phyloP scores from a whole-genome alignment of 352 stramenopile species.

The Pythium volutum region DNA sequence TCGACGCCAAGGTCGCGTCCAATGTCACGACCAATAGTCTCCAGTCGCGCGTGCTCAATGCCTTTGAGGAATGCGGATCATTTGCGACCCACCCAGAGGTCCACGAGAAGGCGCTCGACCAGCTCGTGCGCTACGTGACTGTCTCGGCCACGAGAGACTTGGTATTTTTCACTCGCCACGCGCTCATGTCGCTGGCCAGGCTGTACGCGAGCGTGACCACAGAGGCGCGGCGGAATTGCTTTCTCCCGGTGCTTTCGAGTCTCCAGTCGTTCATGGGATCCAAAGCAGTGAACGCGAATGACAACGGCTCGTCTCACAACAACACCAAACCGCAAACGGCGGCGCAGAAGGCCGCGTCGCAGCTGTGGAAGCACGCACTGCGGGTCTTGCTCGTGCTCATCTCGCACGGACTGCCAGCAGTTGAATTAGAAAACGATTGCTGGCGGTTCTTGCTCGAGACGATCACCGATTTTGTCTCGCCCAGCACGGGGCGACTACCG shows the following conservation, averaged over 20 bases:
- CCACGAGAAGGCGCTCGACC: conserved; percentile 64
- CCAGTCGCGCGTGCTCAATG: conserved; percentile 78
- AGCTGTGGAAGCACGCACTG: conserved; percentile 79
- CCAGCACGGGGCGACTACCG: conserved; percentile 47
- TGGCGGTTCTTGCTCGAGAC: conserved; percentile 62
- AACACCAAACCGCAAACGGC: conserved; percentile 42
- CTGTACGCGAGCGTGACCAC: conserved; percentile 63
- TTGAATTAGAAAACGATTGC: conserved; percentile 42
- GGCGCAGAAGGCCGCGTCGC: conserved; percentile 59
- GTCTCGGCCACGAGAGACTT: conserved; percentile 41
- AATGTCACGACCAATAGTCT: conserved; percentile 82
- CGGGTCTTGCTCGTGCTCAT: conserved; percentile 70
- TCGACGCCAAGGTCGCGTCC: conserved; percentile 29
- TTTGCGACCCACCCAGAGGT: conserved; percentile 61
- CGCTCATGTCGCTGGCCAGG: conserved; percentile 70
- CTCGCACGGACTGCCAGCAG: conserved; percentile 58
- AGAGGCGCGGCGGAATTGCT: conserved; percentile 50
- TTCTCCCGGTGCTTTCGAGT: conserved; percentile 59
- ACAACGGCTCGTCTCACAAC: conserved; percentile 5
- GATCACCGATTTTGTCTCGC: conserved; percentile 59
- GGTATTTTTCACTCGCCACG: conserved; percentile 79
- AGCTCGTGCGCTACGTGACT: conserved; percentile 62
- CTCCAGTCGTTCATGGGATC: conserved; percentile 63
- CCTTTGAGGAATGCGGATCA: conserved; percentile 78
- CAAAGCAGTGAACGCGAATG: conserved; percentile 17